These are phyloP conservation scores for Pleurozium schreberi DNA, from an alignment of 225 moss, liverwort and hornwort genomes.

Conservation along the genomic window DNA sequence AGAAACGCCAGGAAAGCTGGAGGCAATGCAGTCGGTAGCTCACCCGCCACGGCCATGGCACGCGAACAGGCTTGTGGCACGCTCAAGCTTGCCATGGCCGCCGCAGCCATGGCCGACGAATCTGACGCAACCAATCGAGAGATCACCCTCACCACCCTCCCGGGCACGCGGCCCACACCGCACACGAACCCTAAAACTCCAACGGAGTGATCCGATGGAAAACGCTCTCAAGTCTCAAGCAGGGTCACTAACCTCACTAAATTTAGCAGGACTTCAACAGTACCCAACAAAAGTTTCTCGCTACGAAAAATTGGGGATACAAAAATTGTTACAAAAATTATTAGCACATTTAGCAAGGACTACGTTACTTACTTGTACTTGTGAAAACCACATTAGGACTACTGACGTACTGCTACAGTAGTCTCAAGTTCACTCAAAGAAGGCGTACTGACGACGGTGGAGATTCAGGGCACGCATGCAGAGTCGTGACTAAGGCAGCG, in stretches of 20 bases:
- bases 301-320: background rate
- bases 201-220: background rate
- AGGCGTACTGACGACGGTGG: background rate
- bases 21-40: constrained; percentile 30
- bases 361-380: too few relatives aligned
- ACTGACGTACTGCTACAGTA: background rate
- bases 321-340: too few relatives aligned
- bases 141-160: background rate
- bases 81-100: background rate
- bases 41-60: constrained; percentile 15
- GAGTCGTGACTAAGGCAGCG: background rate
- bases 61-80: constrained; percentile 5
- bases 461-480: background rate
- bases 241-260: background rate
- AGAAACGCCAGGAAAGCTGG: constrained; percentile 66
- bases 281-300: background rate
- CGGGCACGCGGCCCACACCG: background rate
- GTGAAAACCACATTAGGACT: background rate
- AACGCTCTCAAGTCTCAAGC: background rate
- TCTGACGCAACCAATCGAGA: background rate
- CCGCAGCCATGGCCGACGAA: background rate
- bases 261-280: background rate
- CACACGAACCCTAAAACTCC: background rate
- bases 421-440: background rate
- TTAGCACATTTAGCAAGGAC: background rate